Evolutionary conservation across 2,329 filamentous ascomycete species (phyloP), one percentile per base, ranked within the genome.

Genomic region (Exophiala xenobiotica): DNA sequence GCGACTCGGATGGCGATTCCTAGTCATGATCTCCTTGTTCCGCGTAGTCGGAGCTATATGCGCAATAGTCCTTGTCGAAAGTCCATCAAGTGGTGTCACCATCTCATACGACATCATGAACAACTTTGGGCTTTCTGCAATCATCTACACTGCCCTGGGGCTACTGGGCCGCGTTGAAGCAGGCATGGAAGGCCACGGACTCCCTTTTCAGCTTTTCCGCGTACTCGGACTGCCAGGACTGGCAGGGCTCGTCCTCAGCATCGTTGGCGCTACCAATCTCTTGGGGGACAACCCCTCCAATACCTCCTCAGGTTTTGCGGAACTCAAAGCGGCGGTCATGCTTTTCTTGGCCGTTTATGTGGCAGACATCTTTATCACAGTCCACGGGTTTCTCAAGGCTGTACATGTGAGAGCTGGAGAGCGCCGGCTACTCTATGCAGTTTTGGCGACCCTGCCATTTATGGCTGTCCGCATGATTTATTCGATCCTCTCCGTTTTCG

Each of bases 1-100:
- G 37, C 73, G 67, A 49, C 68, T 73, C 0, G 80, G 79, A 35
- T 83, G 78, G 75, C 59, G 78, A 9, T 81, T 77, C 62, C 69
- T 82, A 5, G 60, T 78, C 39, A 59, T 80, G 24, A 78, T 85
- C 62, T 74, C 73, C 23, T 54, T 80, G 4, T 65, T 74, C 9
- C 77, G 80, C 31, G 70, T 82, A 39, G 61, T 78, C 16, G 80
- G 79, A 31, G 67, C 74, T 5, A 59, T 70, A 35, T 70, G 79
- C 52, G 68, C 79, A 54, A 73, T 83, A 4, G 70, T 74, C 18
- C 75, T 76, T 4, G 75, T 78, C 58, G 64, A 61, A 44, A 55
- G 75, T 18, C 73, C 74, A 2, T 68, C 64, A 1, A 62, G 56
- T 4, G 63, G 68, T 11, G 57, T 68, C 39, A 68, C 77, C 35